Evolutionary conservation across 139 green algal species (phyloP).

Genomic region (Haematococcus lacustris): DNA sequence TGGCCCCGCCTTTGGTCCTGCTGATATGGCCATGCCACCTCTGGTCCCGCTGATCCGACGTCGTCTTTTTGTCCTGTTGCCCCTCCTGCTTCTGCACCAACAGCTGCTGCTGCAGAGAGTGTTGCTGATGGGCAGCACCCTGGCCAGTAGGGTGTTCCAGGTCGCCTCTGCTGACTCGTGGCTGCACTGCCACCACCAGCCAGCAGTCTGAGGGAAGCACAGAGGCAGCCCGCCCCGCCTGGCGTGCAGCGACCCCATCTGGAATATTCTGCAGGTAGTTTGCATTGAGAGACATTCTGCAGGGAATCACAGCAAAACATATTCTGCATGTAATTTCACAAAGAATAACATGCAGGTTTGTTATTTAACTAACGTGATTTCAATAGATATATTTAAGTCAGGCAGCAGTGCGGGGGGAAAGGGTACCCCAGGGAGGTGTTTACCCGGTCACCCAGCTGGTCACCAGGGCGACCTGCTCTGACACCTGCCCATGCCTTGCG

Average conservation of each 20-base stretch:
- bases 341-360: too few relatives aligned
- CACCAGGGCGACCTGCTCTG: too few relatives aligned
- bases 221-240: neutral
- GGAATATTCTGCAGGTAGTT: neutral
- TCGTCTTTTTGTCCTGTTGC: too few relatives aligned
- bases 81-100: too few relatives aligned
- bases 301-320: neutral
- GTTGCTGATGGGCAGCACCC: neutral
- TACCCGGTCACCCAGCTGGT: too few relatives aligned
- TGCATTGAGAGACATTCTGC: neutral
- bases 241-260: neutral
- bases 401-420: neutral
- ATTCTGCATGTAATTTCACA: too few relatives aligned
- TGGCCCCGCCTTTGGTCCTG: neutral
- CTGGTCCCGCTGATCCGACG: too few relatives aligned
- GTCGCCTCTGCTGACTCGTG: neutral
- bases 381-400: neutral
- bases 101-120: neutral
- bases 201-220: neutral
- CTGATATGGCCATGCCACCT: neutral
- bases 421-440: neutral
- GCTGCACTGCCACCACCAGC: neutral
- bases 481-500: too few relatives aligned
- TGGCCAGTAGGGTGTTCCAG: neutral
- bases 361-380: too few relatives aligned